phyloP scores from a whole-genome alignment of 495 filamentous ascomycete genomes.

The Platismatia glauca region DNA sequence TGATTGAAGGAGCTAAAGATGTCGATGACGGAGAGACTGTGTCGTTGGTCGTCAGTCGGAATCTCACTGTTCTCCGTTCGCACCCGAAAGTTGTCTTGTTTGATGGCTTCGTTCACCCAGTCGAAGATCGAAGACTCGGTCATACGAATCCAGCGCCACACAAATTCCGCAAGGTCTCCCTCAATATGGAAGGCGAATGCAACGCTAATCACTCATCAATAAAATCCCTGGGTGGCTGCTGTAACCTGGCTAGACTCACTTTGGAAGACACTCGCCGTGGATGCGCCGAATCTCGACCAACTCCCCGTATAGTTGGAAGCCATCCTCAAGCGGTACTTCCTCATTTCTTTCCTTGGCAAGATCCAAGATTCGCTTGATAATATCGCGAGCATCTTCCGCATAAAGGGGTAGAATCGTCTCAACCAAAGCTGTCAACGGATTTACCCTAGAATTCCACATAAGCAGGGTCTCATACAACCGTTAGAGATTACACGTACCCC shows the following conservation, averaged over 20 bases:
- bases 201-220: conserved; percentile 25
- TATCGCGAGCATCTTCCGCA: conserved; percentile 73
- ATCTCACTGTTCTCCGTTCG: conserved; percentile 50
- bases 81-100: conserved; percentile 74
- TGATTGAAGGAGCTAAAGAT: conserved; percentile 91
- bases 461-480: conserved; percentile 7
- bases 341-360: conserved; percentile 54
- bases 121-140: conserved; percentile 70
- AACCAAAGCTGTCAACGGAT: conserved; percentile 71
- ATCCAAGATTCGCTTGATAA: conserved; percentile 71
- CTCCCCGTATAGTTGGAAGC: conserved; percentile 86
- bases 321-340: conserved; percentile 80
- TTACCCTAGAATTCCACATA: conserved; percentile 39
- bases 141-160: conserved; percentile 85
- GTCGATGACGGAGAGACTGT: conserved; percentile 89
- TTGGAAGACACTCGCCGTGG: conserved; percentile 61
- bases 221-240: not conserved
- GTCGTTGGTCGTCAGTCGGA: conserved; percentile 71
- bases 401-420: conserved; percentile 80
- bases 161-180: conserved; percentile 75
- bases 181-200: conserved; percentile 82
- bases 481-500: conserved; percentile 43
- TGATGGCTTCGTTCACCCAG: conserved; percentile 84
- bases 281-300: conserved; percentile 74
- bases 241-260: conserved; percentile 28